These are phyloP conservation scores for Carex pumila DNA, from an alignment of 176 grass and related monocot genomes.

Conservation along the genomic window DNA sequence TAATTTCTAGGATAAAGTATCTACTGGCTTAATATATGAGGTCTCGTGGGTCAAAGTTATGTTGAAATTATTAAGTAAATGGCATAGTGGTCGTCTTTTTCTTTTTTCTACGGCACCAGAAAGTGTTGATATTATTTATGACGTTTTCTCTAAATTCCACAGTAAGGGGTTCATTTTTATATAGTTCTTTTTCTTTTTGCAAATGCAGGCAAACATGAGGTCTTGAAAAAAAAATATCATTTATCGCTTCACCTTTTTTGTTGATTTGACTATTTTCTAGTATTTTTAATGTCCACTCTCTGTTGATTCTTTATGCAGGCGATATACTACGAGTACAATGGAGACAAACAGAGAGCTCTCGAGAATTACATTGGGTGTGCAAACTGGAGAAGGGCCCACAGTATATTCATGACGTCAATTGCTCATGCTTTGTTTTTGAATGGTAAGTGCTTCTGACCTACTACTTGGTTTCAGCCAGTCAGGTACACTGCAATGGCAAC, in stretches of 20 bases:
- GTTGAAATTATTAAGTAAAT: not conserved
- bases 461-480: not conserved
- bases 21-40: not conserved
- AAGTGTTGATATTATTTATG: not conserved
- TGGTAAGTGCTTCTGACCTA: slow-evolving; percentile 44
- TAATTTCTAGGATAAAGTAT: not conserved
- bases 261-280: not conserved
- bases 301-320: slow-evolving; percentile 43
- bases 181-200: not conserved
- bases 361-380: slow-evolving; percentile 74
- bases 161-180: not conserved
- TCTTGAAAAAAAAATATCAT: not conserved
- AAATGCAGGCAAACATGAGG: not conserved
- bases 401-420: slow-evolving; percentile 75
- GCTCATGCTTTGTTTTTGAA: slow-evolving; percentile 84
- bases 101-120: not conserved
- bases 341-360: slow-evolving; percentile 44
- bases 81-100: not conserved
- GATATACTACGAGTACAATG: slow-evolving; percentile 75
- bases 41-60: not conserved
- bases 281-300: not conserved
- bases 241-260: not conserved
- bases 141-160: not conserved
- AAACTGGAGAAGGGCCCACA: slow-evolving; percentile 80
- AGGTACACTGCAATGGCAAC: not conserved